Base-by-base conservation (phyloP, 768 basidiomycete genomes). In the Scleroderma bovista region DNA sequence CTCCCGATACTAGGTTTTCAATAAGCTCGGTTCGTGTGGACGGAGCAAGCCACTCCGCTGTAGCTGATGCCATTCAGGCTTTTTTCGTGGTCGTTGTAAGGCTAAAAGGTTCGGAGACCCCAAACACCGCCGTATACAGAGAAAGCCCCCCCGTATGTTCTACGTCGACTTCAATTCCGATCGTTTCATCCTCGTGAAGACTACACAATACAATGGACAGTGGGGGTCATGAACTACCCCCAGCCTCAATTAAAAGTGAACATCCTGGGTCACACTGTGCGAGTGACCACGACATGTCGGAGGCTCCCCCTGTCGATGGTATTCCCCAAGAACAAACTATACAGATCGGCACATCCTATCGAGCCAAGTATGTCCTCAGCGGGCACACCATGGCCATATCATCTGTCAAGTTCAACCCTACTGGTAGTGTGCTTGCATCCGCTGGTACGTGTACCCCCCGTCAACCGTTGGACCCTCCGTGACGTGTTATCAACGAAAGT, bases 1-100 rank as follows among this genome's bases (percentile, higher is more conserved):
- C 91, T 39, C 91, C 91, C 20, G 88, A 90, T 22, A 93, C 91
- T 19, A 97, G 80, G 59, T 87, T 85, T 62, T 95, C 90, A 51
- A 97, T 95, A 60, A 89, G 78, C 52, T 88, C 86, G 55, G 91
- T 83, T 43, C 93, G 79, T 44, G 86, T 87, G 16, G 81, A 69
- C 34, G 93, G 93, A 23, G 77, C 73, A 45, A 82, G 72, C 89
- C 89, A 92, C 54, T 77, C 74, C 23, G 82, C 69, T 44, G 77
- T 76, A 40, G 74, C 62, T 51, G 59, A 57, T 47, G 61, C 46
- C 61, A 67, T 67, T 23, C 34, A 36, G 22, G 39, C 40, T 16
- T 55, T n/a, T 59, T 44, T 22, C 7, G 39, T 47, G 31, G 9
- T 12, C 29, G 29, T 23, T 17, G 45, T 23, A n/a, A 41, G 33